A percentile compares a stretch with the other conserved stretches of the same genome.
Conservation (phyloP, 352 stramenopile species). For the Phytophthora brassicae region DNA sequence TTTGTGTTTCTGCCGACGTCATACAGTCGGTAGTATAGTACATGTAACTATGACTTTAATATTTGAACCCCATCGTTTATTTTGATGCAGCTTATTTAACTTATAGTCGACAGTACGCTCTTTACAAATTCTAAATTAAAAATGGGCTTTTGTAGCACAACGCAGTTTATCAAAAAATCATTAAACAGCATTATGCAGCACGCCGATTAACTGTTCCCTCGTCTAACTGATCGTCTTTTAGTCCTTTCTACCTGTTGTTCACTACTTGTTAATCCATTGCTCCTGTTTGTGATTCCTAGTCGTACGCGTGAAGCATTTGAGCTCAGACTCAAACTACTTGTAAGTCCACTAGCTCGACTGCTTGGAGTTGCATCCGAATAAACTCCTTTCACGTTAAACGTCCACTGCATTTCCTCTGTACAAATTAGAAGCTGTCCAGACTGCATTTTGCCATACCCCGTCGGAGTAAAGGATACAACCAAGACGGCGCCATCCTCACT, state of each 20-base stretch:
- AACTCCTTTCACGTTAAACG: slow-evolving; percentile 89
- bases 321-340: slow-evolving; percentile 42
- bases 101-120: too few relatives aligned
- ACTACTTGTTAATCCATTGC: neutral
- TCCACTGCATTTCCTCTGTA: slow-evolving; percentile 93
- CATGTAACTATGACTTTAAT: too few relatives aligned
- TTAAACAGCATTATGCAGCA: too few relatives aligned
- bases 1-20: too few relatives aligned
- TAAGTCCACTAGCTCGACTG: slow-evolving; percentile 36
- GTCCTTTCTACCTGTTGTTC: slow-evolving; percentile 6
- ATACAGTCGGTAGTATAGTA: too few relatives aligned
- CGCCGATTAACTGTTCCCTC: too few relatives aligned
- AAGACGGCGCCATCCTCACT: slow-evolving; percentile 75
- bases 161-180: too few relatives aligned
- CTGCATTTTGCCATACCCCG: slow-evolving; percentile 91
- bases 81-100: too few relatives aligned
- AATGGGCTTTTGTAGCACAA: too few relatives aligned
- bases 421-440: slow-evolving; percentile 84
- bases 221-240: neutral
- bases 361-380: slow-evolving; percentile 65
- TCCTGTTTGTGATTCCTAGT: slow-evolving; percentile 19
- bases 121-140: too few relatives aligned
- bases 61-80: too few relatives aligned
- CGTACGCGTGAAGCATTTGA: slow-evolving; percentile 39
- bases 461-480: slow-evolving; percentile 90